Percentiles rank a stretch among this genome's conserved stretches.
Conservation (phyloP, 2,329 filamentous ascomycete genomes). For the Lachnellula suecica region DNA sequence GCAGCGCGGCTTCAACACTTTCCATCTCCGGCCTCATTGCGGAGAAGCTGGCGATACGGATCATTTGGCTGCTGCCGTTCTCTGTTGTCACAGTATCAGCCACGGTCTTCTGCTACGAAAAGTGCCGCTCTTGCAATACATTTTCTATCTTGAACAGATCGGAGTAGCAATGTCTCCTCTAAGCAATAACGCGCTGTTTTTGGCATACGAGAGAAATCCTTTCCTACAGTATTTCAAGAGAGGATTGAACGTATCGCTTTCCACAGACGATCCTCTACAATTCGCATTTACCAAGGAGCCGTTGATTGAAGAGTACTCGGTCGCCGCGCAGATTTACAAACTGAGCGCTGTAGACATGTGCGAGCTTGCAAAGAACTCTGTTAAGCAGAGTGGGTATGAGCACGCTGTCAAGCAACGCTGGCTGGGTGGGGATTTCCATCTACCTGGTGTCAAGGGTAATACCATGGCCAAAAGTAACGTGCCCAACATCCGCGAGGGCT, state of each 20-base stretch:
- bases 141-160: constrained; percentile 97
- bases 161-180: constrained; percentile 99
- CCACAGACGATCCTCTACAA: constrained; percentile 93
- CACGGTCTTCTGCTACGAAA: constrained; percentile 92
- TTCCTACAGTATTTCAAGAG: constrained; percentile 95
- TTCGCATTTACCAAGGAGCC: constrained; percentile 99
- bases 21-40: constrained; percentile 88
- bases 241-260: constrained; percentile 91
- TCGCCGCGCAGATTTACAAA: constrained; percentile 98
- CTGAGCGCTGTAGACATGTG: constrained; percentile 97
- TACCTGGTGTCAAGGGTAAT: constrained; percentile 81
- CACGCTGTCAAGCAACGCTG: constrained; percentile 85
- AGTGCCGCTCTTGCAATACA: constrained; percentile 90
- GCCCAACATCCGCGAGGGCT: constrained; percentile 87
- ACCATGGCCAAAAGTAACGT: constrained; percentile 96
- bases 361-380: constrained; percentile 93
- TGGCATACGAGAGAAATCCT: constrained; percentile 95
- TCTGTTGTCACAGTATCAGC: constrained; percentile 96
- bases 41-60: constrained; percentile 97
- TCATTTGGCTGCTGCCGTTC: constrained; percentile 84
- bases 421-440: constrained; percentile 76
- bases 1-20: constrained; percentile 91
- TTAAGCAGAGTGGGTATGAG: constrained; percentile 93
- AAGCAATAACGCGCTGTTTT: constrained; percentile 94
- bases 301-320: constrained; percentile 95